phyloP scores from a whole-genome alignment of 129 eudicot genomes.

The Pulicaria dysenterica region DNA sequence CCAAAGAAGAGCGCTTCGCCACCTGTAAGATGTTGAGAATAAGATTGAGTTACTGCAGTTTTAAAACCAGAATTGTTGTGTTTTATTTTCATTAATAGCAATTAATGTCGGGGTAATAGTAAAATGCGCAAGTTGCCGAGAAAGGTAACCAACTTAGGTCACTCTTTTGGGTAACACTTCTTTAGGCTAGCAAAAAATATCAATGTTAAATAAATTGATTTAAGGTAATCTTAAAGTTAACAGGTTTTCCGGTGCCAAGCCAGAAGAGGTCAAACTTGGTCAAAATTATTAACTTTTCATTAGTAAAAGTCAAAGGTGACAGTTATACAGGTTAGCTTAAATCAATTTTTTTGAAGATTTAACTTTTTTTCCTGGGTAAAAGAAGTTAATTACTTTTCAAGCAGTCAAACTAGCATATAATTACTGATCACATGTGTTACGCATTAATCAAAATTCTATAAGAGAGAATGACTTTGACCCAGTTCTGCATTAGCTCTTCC shows the following conservation, averaged over 20 bases:
- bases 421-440: background rate
- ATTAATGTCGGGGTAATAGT: background rate
- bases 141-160: background rate
- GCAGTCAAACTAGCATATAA: background rate
- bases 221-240: background rate
- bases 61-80: background rate
- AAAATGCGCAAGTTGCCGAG: background rate
- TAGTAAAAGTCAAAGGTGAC: background rate
- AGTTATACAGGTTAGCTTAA: background rate
- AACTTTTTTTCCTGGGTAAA: background rate
- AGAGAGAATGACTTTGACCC: background rate
- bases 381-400: background rate
- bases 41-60: conserved; percentile 5
- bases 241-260: background rate
- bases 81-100: background rate
- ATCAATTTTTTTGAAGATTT: background rate
- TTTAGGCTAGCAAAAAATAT: background rate
- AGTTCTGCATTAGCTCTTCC: background rate
- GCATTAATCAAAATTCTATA: background rate
- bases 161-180: background rate
- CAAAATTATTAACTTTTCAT: background rate
- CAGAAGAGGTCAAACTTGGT: background rate
- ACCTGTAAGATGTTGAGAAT: conserved; percentile 50
- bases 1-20: conserved; percentile 99
- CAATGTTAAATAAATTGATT: background rate